Percentiles rank a stretch among this genome's conserved stretches.
These are phyloP conservation scores for Grosmannia clavigera DNA, from an alignment of 2,329 filamentous ascomycete genomes.

Conservation along the genomic window DNA sequence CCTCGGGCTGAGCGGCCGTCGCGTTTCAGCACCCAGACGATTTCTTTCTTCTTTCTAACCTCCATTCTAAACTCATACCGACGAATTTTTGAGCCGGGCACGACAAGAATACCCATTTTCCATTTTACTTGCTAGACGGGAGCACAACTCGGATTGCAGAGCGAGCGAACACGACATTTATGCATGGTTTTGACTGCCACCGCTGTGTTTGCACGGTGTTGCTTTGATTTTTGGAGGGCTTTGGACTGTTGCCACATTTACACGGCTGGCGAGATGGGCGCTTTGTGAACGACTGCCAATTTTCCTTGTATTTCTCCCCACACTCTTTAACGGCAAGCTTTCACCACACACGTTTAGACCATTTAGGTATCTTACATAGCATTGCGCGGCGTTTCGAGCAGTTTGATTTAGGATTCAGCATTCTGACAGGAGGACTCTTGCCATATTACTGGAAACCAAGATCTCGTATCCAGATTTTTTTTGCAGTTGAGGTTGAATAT, in stretches of 20 bases:
- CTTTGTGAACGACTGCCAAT: background rate
- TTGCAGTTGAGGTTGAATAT: background rate
- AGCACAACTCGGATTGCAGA: too few species aligned
- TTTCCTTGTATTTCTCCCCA: background rate
- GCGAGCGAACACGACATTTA: too few species aligned
- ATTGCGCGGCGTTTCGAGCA: background rate
- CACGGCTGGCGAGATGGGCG: too few species aligned
- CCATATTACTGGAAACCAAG: background rate
- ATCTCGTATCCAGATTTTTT: background rate
- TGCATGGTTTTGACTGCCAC: too few species aligned
- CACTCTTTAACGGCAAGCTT: background rate
- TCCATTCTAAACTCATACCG: background rate
- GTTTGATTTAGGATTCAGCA: background rate
- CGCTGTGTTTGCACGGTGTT: background rate
- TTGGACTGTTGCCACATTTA: background rate
- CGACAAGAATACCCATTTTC: background rate
- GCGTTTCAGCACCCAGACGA: background rate
- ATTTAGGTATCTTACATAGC: background rate
- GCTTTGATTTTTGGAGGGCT: background rate
- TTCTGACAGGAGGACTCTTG: background rate
- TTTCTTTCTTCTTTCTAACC: background rate
- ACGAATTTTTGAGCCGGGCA: background rate
- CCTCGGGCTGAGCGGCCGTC: background rate
- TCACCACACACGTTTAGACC: background rate
- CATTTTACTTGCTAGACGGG: background rate